Percentiles rank a stretch among this genome's conserved stretches.
Evolutionary conservation across 1,284 basidiomycete genomes (phyloP).

Genomic region (Melanopsichium pennsylvanicum): DNA sequence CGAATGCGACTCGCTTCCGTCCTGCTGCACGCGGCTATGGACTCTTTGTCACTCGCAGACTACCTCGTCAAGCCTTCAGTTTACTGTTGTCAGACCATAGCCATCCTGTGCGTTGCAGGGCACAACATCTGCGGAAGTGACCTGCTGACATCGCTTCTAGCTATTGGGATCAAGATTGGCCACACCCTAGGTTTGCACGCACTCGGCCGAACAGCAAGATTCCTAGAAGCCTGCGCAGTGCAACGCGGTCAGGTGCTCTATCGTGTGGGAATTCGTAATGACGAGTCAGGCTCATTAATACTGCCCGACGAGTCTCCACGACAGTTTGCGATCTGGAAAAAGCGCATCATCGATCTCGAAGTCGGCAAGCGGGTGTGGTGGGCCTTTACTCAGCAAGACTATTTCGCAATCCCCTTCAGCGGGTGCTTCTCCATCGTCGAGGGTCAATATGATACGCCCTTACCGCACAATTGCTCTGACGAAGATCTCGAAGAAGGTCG

Average conservation of each 20-base stretch:
- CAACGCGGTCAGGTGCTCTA: conserved; percentile 23
- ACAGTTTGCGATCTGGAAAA: conserved; percentile 40
- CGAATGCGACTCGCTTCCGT: conserved; percentile 19
- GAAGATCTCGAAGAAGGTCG: conserved; percentile 41
- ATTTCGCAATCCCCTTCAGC: conserved; percentile 50
- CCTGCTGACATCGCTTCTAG: conserved; percentile 42
- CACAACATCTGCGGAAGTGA: conserved; percentile 52
- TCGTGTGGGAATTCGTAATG: conserved; percentile 18
- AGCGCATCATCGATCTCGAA: conserved; percentile 47
- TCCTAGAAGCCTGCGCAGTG: conserved; percentile 25
- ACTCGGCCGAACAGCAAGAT: conserved; percentile 32
- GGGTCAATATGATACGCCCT: conserved; percentile 47
- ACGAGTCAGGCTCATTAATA: conserved; percentile 17
- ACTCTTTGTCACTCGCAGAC: conserved; percentile 38
- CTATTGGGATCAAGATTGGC: conserved; percentile 50
- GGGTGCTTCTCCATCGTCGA: conserved; percentile 44
- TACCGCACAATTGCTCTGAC: conserved; percentile 48
- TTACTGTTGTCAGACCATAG: conserved; percentile 48
- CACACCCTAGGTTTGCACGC: conserved; percentile 46
- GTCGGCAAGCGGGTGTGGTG: conserved; percentile 53
- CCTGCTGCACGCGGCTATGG: conserved; percentile 42
- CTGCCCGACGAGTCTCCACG: conserved; percentile 32
- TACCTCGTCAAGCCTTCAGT: conserved; percentile 44
- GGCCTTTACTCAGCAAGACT: conserved; percentile 50
- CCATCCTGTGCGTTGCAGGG: conserved; percentile 46